A percentile compares a stretch with the other conserved stretches of the same genome.
Conservation (phyloP, 2,329 filamentous ascomycete genomes). For the Dactylonectria estremocensis region DNA sequence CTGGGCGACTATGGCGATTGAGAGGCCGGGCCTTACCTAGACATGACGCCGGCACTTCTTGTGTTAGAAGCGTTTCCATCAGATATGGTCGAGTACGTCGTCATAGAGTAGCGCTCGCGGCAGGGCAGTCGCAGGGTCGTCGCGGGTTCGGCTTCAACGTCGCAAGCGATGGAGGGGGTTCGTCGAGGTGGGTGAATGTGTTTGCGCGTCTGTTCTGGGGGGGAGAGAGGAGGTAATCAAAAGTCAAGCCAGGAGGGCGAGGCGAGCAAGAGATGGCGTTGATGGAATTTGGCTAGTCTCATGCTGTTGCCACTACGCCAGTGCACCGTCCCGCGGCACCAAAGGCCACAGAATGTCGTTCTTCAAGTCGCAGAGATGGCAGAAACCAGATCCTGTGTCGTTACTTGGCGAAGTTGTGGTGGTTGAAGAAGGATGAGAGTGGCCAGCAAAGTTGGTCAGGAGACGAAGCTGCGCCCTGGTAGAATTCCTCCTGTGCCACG, state of each 20-base stretch:
- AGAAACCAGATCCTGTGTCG: conserved; percentile 34
- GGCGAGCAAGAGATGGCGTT: conserved; percentile 42
- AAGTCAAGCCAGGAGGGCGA: conserved; percentile 11
- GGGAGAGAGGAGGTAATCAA: conserved; percentile 8
- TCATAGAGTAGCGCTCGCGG: conserved; percentile 60
- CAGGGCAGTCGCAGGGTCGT: neutral
- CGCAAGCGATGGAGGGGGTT: conserved; percentile 3
- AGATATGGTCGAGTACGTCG: conserved; percentile 68
- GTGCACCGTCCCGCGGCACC: conserved; percentile 44
- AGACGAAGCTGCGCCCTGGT: conserved; percentile 34
- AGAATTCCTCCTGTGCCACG: conserved; percentile 44
- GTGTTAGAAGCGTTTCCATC: conserved; percentile 62
- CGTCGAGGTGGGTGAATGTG: neutral
- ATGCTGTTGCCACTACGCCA: conserved; percentile 28
- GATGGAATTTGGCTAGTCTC: conserved; percentile 33
- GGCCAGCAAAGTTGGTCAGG: conserved; percentile 38
- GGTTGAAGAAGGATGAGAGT: conserved; percentile 39
- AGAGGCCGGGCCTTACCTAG: conserved; percentile 56
- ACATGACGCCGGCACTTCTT: conserved; percentile 62
- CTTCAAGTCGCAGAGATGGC: conserved; percentile 31
- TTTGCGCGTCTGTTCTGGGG: conserved; percentile 24
- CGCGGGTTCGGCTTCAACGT: neutral
- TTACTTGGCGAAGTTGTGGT: conserved; percentile 33
- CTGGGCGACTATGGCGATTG: conserved; percentile 28
- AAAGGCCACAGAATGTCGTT: conserved; percentile 37